Evolutionary conservation across 345 rosid species (phyloP).

Genomic region (Camelina sativa): DNA sequence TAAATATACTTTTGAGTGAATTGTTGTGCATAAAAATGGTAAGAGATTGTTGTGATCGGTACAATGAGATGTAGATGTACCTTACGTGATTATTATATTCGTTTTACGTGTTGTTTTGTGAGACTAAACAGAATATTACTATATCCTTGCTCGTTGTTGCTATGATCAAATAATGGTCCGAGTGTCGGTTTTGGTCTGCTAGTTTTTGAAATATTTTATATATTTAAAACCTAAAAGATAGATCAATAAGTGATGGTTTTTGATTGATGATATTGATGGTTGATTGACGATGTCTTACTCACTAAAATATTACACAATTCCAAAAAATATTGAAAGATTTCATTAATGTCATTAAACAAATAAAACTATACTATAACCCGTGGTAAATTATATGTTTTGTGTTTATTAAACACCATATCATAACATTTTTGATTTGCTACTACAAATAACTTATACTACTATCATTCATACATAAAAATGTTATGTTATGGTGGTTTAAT

Average conservation of each 20-base stretch:
- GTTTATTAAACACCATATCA: neutral
- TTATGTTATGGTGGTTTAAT: too few species aligned
- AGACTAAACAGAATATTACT: neutral
- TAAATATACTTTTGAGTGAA: neutral
- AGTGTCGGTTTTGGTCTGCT: constrained; percentile 42
- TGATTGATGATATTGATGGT: neutral
- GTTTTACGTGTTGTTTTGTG: neutral
- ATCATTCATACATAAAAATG: too few species aligned
- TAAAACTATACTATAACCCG: too few species aligned
- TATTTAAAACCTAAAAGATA: neutral
- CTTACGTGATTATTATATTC: neutral
- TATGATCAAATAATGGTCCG: constrained; percentile 32
- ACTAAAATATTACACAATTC: neutral
- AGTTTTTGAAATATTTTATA: neutral
- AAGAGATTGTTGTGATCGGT: neutral
- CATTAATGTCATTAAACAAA: too few species aligned
- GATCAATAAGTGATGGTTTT: neutral
- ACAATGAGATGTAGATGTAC: constrained; percentile 4
- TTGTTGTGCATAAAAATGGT: neutral
- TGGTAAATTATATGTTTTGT: neutral
- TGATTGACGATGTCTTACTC: constrained; percentile 17
- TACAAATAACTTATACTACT: too few species aligned
- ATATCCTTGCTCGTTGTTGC: constrained; percentile 35
- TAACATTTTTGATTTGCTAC: neutral
- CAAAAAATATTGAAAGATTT: neutral